phyloP scores from a whole-genome alignment of 495 filamentous ascomycete genomes.

The Penicillium pulvis region DNA sequence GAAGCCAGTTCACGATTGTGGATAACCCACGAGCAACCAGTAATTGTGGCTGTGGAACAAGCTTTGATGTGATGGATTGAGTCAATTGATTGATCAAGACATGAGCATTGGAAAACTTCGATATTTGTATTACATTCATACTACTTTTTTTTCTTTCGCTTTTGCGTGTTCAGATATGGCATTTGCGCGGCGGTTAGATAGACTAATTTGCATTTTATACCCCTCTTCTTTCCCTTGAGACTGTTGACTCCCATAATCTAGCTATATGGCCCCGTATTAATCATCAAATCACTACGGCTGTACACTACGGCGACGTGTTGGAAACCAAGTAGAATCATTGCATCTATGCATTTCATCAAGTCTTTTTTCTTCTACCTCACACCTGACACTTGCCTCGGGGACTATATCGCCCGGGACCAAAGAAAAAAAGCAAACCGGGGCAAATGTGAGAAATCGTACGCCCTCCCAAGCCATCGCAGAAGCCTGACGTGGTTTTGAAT shows the following conservation, averaged over 20 bases:
- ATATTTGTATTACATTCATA: neutral
- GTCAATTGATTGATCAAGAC: neutral
- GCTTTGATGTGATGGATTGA: slow-evolving; percentile 85
- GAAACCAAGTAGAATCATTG: slow-evolving; percentile 17
- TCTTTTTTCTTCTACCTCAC: slow-evolving; percentile 34
- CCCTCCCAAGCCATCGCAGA: slow-evolving; percentile 36
- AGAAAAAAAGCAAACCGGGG: slow-evolving; percentile 27
- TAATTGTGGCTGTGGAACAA: slow-evolving; percentile 97
- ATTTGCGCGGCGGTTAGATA: slow-evolving; percentile 16
- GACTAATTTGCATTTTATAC: slow-evolving; percentile 34
- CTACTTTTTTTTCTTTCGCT: slow-evolving; percentile 8
- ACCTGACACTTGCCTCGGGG: slow-evolving; percentile 21
- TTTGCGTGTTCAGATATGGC: slow-evolving; percentile 26
- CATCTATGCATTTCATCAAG: slow-evolving; percentile 37
- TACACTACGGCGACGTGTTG: neutral
- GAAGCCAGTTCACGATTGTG: slow-evolving; percentile 95
- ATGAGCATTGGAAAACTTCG: neutral
- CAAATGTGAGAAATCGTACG: slow-evolving; percentile 31
- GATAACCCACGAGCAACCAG: slow-evolving; percentile 89
- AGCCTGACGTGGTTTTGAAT: slow-evolving; percentile 37
- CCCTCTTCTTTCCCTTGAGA: slow-evolving; percentile 19
- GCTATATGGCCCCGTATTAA: neutral
- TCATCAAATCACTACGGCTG: too few species aligned
- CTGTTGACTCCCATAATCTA: neutral
- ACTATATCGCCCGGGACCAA: slow-evolving; percentile 20